A percentile compares a stretch with the other conserved stretches of the same genome.
Evolutionary conservation across 1,284 basidiomycete species (phyloP).

Genomic region (Irpex sp.): DNA sequence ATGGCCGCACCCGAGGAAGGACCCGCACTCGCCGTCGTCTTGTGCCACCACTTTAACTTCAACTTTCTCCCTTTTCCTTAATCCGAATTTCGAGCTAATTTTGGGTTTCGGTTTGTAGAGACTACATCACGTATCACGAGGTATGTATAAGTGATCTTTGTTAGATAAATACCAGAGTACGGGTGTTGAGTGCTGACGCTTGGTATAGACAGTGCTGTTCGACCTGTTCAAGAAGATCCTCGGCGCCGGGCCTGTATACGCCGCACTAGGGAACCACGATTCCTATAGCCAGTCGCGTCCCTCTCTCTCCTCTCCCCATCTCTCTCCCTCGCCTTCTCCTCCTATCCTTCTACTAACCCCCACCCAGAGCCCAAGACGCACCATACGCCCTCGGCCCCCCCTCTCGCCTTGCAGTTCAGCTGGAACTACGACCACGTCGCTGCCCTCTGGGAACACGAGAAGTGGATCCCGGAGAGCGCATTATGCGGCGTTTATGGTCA

Average conservation of each 20-base stretch:
- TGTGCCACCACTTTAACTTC: conserved; percentile 60
- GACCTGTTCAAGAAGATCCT: conserved; percentile 70
- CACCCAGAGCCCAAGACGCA: conserved; percentile 54
- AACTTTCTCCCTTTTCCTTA: too few species aligned
- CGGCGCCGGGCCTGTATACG: conserved; percentile 63
- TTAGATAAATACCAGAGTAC: too few species aligned
- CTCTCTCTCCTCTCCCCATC: conserved; percentile 2
- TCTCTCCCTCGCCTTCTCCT: not conserved
- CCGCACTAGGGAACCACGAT: conserved; percentile 74
- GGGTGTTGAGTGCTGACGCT: not conserved
- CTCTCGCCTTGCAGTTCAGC: conserved; percentile 55
- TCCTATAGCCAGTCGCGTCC: conserved; percentile 50
- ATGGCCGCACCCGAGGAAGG: conserved; percentile 60
- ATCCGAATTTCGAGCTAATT: too few species aligned
- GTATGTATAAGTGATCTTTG: conserved; percentile 28
- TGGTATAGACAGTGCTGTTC: conserved; percentile 50
- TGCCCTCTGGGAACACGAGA: conserved; percentile 61
- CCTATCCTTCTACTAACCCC: not conserved
- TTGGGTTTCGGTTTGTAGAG: conserved; percentile 19
- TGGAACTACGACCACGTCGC: conserved; percentile 77
- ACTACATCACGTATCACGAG: conserved; percentile 46
- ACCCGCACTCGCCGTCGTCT: conserved; percentile 47
- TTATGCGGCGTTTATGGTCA: conserved; percentile 72
- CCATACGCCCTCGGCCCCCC: conserved; percentile 49
- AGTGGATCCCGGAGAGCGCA: conserved; percentile 68